Evolutionary conservation across 164 flowering plant species (phyloP), one percentile per base, ranked within the genome.

Genomic region (Sedum album): DNA sequence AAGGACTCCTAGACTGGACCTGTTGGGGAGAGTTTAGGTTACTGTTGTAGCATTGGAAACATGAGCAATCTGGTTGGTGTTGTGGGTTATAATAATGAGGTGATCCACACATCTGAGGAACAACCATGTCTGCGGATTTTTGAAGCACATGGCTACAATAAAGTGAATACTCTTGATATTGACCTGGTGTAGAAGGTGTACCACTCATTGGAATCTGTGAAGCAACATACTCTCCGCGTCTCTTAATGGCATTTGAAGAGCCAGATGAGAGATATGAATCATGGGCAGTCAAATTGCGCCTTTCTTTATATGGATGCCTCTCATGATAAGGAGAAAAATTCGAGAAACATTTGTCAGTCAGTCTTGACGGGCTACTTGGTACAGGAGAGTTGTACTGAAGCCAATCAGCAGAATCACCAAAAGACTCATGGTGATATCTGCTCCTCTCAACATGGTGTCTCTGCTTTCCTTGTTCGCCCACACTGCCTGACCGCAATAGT

Each of bases 51-150:
- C n/a, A n/a, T n/a, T n/a, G n/a, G n/a, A n/a, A n/a, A n/a, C n/a
- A n/a, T n/a, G n/a, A n/a, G n/a, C 92, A 88, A 17, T 85, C 60
- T 39, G 85, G 81, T 25, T 81, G 88, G 70, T 87, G 89, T 71
- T 75, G 76, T 64, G 70, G 66, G 23, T 77, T 75, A 46, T 70
- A 77, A 6, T 74, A 75, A 74, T 78, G 80, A 0, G 82, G 79
- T 26, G 76, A 28, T 57, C 62, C 79, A 71, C 69, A 68, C 17
- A 73, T 51, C 42, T 76, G 88, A 2, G 74, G 68, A 60, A 70
- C 78, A 30, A 69, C 26, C 41, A 77, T 85, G 46, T 57, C 35
- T 11, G 70, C n/a, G 64, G 72, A 80, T 4, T 74, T 78, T 48
- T 83, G 81, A 31, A 82, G 72, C 65, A 63, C 79, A 71, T 78